Evolutionary conservation across 805 yeast genomes (phyloP), one percentile per base, ranked within the genome.

Genomic region (Kodamaea nitidulidarum): DNA sequence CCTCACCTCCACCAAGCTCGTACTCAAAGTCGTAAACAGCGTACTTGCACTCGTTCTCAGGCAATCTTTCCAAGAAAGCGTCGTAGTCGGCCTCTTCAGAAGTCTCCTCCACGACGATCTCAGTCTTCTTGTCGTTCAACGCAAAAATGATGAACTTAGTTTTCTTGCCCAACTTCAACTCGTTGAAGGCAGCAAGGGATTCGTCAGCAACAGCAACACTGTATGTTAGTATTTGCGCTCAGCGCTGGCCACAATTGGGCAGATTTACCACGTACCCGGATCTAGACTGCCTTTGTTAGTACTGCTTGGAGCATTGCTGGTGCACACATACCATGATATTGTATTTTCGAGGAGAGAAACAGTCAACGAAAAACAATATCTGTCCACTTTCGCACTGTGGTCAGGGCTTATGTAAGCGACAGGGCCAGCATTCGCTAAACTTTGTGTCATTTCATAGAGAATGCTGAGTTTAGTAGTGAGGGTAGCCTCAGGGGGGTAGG

Each of bases 1-100:
- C 98, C 69, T 91, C 98, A 55, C 88, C 90, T 38, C 78, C 80
- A 50, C 84, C 78, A 44, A 87, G 71, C 67, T 88, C 95, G 69
- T 90, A 93, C 72, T 91, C 97, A 56, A 93, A 91, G 71, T 91
- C 98, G 71, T 88, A 93, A 41, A 93, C 81, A 44, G 98, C 98
- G 65, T 93, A 93, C 66, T 90, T 81, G 71, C 97, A 88, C 61
- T 91, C 96, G 63, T 85, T 78, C 73, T 93, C 98, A 55, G 98
- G 96, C 56, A 93, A 79, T 60, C 84, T 78, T 62, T 79, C 88
- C 55, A 91, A 69, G 69, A 93, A 93, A 27, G 79, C 69, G 56
- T 93, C 98, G 70, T 93, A 93, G 53, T 81, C 84, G 27, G 56
- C 58, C 16, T 80, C 84, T 38, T 74, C 68, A 40, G 96, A 88